phyloP scores from a whole-genome alignment of 2,329 filamentous ascomycete genomes.

The Colletotrichum lupini region DNA sequence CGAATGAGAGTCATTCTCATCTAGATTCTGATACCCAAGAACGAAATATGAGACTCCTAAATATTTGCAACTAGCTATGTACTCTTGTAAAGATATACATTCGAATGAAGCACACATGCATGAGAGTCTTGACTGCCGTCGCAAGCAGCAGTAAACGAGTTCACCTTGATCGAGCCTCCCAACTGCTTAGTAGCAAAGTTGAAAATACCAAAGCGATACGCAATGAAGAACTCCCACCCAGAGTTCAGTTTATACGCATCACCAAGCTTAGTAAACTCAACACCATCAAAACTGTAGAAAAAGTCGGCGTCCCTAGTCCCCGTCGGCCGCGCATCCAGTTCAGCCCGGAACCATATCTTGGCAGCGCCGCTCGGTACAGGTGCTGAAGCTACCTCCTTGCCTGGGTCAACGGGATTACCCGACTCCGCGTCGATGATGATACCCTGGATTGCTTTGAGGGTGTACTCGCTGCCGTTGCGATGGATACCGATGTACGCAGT shows the following conservation, averaged over 20 bases:
- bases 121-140: too few relatives aligned
- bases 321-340: constrained; percentile 40
- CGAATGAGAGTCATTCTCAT: too few relatives aligned
- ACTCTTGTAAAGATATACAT: too few relatives aligned
- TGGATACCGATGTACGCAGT: constrained; percentile 64
- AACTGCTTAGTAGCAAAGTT: constrained; percentile 58
- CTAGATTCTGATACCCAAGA: too few relatives aligned
- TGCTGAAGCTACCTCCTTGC: constrained; percentile 37
- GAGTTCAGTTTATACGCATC: constrained; percentile 48
- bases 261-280: constrained; percentile 43
- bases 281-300: constrained; percentile 41
- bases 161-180: constrained; percentile 50
- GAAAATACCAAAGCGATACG: constrained; percentile 61
- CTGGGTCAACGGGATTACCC: constrained; percentile 36
- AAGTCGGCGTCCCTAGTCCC: constrained; percentile 39
- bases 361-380: constrained; percentile 35
- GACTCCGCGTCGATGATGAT: constrained; percentile 50
- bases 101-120: too few relatives aligned
- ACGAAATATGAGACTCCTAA: too few relatives aligned
- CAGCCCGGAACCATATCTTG: constrained; percentile 39
- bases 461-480: constrained; percentile 45
- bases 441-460: constrained; percentile 48
- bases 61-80: too few relatives aligned
- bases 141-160: constrained; percentile 39
- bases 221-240: constrained; percentile 60